These are phyloP conservation scores for Fusarium pseudonygamai DNA, from an alignment of 2,329 filamentous ascomycete species.

Conservation along the genomic window DNA sequence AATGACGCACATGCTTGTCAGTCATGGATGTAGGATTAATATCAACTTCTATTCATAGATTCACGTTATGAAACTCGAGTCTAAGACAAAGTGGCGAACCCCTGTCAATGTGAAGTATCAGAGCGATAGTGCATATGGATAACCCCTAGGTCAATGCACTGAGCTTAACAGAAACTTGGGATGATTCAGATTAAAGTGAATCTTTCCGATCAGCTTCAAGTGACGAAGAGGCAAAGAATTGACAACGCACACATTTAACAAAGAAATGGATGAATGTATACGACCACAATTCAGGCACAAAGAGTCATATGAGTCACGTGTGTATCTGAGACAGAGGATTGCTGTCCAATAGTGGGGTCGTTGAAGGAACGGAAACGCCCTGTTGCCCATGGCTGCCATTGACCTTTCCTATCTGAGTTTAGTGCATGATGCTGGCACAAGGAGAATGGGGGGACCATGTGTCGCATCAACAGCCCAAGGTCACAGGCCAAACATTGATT, in stretches of 20 bases:
- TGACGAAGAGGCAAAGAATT: not conserved
- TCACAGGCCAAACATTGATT: conserved; percentile 42
- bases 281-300: conserved; percentile 21
- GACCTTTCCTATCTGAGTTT: conserved; percentile 36
- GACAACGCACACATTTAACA: conserved; percentile 17
- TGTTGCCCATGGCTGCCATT: conserved; percentile 48
- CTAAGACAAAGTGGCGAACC: conserved; percentile 27
- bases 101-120: not conserved
- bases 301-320: conserved; percentile 37
- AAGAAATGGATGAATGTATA: not conserved
- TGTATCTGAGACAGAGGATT: conserved; percentile 25
- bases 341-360: conserved; percentile 39
- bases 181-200: not conserved
- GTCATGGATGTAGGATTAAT: not conserved
- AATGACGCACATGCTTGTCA: conserved; percentile 5
- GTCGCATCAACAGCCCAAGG: conserved; percentile 43
- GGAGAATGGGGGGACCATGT: conserved; percentile 44
- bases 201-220: not conserved
- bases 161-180: not conserved
- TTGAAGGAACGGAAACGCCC: conserved; percentile 25
- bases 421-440: conserved; percentile 35
- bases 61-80: conserved; percentile 11
- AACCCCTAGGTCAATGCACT: conserved; percentile 14
- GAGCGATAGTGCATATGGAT: not conserved
- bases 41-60: conserved; percentile 21